Percentiles rank a stretch among this genome's conserved stretches.
Conservation (phyloP, 495 filamentous ascomycete species). For the Evernia prunastri region DNA sequence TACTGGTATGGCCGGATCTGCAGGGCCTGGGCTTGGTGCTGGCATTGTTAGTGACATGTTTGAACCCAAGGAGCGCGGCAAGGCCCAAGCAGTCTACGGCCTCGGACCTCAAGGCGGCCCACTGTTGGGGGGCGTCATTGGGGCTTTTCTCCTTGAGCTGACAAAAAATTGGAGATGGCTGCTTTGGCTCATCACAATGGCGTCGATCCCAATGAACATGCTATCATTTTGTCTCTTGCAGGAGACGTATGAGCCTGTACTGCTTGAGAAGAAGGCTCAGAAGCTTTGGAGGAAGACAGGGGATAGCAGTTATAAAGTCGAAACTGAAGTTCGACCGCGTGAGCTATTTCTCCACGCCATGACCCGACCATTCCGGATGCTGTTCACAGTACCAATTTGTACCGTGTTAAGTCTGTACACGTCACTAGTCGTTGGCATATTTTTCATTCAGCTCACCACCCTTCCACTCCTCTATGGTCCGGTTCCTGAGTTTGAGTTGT, state of each 20-base stretch:
- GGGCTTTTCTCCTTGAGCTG: neutral
- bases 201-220: neutral
- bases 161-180: neutral
- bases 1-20: conserved; percentile 23
- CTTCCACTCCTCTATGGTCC: conserved; percentile 26
- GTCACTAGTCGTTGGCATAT: neutral
- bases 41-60: conserved; percentile 19
- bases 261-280: neutral
- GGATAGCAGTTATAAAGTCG: neutral
- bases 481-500: conserved; percentile 1
- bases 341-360: neutral
- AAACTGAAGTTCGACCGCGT: neutral
- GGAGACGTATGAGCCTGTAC: neutral
- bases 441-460: neutral
- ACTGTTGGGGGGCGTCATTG: conserved; percentile 23
- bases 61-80: conserved; percentile 4
- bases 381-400: neutral
- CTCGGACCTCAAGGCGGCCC: conserved; percentile 47
- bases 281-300: neutral
- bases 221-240: neutral
- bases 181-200: neutral
- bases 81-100: conserved; percentile 47
- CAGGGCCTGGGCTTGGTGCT: conserved; percentile 19
- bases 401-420: neutral
- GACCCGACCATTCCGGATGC: neutral